Conservation (phyloP, 768 basidiomycete species). For the Dioszegia aurantiaca region DNA sequence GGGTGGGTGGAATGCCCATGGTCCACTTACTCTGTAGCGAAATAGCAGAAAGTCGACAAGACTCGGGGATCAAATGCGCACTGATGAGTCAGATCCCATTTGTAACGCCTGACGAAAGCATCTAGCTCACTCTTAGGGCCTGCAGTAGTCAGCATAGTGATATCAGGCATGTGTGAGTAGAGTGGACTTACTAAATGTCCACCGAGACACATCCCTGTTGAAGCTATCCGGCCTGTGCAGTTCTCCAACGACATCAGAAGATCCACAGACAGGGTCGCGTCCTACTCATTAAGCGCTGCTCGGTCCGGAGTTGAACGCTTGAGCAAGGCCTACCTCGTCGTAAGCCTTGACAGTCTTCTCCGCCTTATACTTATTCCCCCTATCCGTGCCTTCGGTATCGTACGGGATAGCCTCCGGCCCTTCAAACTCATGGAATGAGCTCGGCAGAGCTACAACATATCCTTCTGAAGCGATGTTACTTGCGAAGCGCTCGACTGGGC, state of each 20-base stretch:
- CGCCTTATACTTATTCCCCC: constrained; percentile 89
- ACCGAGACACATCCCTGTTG: constrained; percentile 43
- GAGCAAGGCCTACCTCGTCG: constrained; percentile 75
- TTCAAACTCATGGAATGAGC: constrained; percentile 81
- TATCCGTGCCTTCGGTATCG: constrained; percentile 80
- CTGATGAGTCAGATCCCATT: constrained; percentile 53
- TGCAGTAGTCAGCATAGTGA: not conserved
- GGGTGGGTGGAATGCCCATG: no score
- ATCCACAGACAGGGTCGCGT: constrained; percentile 73
- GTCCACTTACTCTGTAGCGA: constrained; percentile 70
- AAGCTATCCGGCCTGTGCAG: constrained; percentile 86
- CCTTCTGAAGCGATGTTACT: constrained; percentile 50
- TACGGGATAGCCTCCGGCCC: constrained; percentile 85
- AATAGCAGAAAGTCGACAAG: constrained; percentile 83
- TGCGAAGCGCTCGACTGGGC: constrained; percentile 76
- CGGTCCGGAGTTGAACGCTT: no score
- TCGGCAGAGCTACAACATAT: constrained; percentile 51
- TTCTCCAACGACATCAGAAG: constrained; percentile 68
- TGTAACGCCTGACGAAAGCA: not conserved
- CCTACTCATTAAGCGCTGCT: constrained; percentile 61
- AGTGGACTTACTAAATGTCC: constrained; percentile 36
- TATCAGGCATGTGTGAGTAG: not conserved
- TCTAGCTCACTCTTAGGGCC: constrained; percentile 8
- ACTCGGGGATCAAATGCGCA: constrained; percentile 84
- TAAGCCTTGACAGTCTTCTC: constrained; percentile 85